Conservation (phyloP, 2,329 filamentous ascomycete genomes). For the Xylariales sp. region DNA sequence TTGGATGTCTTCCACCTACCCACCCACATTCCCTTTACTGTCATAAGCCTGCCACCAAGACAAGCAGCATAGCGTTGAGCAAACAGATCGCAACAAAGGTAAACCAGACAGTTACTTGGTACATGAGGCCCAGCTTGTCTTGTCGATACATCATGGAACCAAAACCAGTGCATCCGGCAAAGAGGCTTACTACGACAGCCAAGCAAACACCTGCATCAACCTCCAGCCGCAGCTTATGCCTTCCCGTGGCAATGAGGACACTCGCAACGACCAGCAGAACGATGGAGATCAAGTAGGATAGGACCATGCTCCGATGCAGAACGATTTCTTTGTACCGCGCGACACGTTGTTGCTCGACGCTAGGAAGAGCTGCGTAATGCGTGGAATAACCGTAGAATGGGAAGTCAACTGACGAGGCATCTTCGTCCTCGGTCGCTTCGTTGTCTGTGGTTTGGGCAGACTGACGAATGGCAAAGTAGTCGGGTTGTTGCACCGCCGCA, state of each 20-base stretch:
- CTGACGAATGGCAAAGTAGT: slow-evolving; percentile 22
- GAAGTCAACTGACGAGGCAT: slow-evolving; percentile 49
- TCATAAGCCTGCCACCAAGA: slow-evolving; percentile 44
- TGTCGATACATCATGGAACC: slow-evolving; percentile 52
- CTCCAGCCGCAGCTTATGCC: slow-evolving; percentile 62
- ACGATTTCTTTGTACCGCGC: slow-evolving; percentile 48
- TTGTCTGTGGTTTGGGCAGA: slow-evolving; percentile 14
- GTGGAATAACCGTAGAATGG: slow-evolving; percentile 45
- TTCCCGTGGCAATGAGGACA: slow-evolving; percentile 63
- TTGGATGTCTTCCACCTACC: no score
- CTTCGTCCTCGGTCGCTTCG: slow-evolving; percentile 38
- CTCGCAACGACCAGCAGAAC: slow-evolving; percentile 61
- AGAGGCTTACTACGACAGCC: slow-evolving; percentile 62
- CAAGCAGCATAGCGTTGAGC: slow-evolving; percentile 47
- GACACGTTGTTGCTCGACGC: slow-evolving; percentile 46
- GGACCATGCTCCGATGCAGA: slow-evolving; percentile 48
- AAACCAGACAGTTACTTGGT: slow-evolving; percentile 37
- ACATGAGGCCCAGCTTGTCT: slow-evolving; percentile 35
- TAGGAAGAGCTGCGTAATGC: slow-evolving; percentile 50
- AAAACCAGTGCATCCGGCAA: slow-evolving; percentile 58
- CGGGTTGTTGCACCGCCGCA: slow-evolving; percentile 9
- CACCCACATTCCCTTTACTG: no score
- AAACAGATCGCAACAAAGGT: slow-evolving; percentile 42
- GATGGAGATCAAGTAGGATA: slow-evolving; percentile 55
- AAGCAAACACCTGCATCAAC: slow-evolving; percentile 68